These are phyloP conservation scores for Schrenkiella parvula DNA, from an alignment of 345 rosid species.

Conservation along the genomic window DNA sequence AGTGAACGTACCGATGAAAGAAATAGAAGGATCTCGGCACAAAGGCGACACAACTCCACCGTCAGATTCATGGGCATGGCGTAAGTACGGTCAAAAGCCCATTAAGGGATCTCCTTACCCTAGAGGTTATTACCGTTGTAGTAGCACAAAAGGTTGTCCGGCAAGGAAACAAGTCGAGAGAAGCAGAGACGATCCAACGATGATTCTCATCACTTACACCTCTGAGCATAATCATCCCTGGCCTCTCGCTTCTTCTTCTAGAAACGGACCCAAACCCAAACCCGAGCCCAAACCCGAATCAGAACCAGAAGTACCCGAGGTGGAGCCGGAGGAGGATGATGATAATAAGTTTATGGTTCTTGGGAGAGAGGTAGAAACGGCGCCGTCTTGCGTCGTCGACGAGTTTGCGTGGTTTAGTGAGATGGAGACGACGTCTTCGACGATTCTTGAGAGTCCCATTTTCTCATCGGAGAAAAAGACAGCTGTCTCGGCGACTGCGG, in stretches of 20 bases:
- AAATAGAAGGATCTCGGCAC: constrained; percentile 58
- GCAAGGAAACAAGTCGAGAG: constrained; percentile 98
- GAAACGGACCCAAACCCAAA: constrained; percentile 37
- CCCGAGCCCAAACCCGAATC: constrained; percentile 33
- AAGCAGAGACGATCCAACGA: constrained; percentile 75
- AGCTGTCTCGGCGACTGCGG: constrained; percentile 12
- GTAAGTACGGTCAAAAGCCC: constrained; percentile 98
- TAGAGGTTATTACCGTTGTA: constrained; percentile 93
- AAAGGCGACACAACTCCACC: constrained; percentile 83
- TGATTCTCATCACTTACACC: constrained; percentile 82
- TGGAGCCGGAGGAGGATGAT: constrained; percentile 43
- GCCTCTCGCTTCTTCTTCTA: constrained; percentile 59
- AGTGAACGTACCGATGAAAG: constrained; percentile 84
- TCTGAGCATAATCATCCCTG: constrained; percentile 92
- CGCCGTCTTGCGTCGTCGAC: constrained; percentile 41
- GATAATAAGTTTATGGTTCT: constrained; percentile 44
- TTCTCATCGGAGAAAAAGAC: constrained; percentile 41
- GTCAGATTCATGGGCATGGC: constrained; percentile 98
- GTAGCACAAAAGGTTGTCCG: constrained; percentile 96
- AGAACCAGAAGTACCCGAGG: constrained; percentile 31
- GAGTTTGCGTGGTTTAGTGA: constrained; percentile 84
- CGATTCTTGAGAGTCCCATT: constrained; percentile 63
- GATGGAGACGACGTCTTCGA: constrained; percentile 73
- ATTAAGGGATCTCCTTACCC: constrained; percentile 98
- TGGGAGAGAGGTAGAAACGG: constrained; percentile 32